Evolutionary conservation across 1,284 basidiomycete species (phyloP), one percentile per base, ranked within the genome.

Genomic region (Ustilago trichophora): DNA sequence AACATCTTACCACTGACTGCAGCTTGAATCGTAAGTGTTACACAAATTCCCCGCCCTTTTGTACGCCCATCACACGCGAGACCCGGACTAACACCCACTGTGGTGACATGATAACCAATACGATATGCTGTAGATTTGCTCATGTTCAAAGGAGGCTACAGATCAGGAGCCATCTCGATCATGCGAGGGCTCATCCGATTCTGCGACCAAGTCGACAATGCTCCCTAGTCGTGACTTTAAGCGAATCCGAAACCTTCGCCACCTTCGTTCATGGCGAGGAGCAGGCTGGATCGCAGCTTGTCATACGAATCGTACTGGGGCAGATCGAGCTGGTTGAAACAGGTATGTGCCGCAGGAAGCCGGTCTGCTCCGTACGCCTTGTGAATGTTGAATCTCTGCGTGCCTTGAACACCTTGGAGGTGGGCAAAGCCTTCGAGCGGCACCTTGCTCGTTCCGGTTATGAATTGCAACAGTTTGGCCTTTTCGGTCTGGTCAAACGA

Each of bases 401-500:
- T 90, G 47, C 95, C 94, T 77, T 94, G 91, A 1, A 95, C 92
- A 32, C 94, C 94, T 70, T 96, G 92, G 21, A 97, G 84, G 64
- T 96, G 93, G 25, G 88, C 88, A 82, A 97, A 98, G n/a, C 94
- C 94, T 54, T 89, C 91, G 22, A 98, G 86, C 13, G 96, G 96
- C 0, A 98, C 96, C 53, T 94, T 88, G 29, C 93, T 94, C 1
- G 93, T 82, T 8, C 84, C 93, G 2, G 96, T 97, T 29, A 94
- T 94, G 83, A 99, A 99, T 84, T 96, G 96, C 3, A 84, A 62
- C 4, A 84, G 73, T 81, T 97, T 95, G 16, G 94, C 93, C 57
- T 93, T 87, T 83, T 98, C 93, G 75, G 97, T 94, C 46, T 95
- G 91, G 74, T 92, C 94, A 85, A 98, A 98, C 12, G 92, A 94